Percentiles rank a stretch among this genome's conserved stretches.
Conservation (phyloP, 2,329 filamentous ascomycete genomes). For the Rutstroemia sp. region DNA sequence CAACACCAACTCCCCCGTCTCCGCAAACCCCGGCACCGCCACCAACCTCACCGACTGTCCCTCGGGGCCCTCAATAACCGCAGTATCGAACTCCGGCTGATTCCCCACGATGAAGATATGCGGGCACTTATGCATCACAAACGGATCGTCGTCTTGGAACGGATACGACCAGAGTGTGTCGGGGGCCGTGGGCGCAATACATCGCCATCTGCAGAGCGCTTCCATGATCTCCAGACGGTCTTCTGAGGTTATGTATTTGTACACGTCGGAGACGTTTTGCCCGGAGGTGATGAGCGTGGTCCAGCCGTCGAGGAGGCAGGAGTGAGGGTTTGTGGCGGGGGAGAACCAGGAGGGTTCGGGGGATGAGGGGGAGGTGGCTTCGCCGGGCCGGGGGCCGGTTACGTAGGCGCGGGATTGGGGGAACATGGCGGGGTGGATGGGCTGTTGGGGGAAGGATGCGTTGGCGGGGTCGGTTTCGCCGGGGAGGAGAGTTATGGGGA, state of each 20-base stretch:
- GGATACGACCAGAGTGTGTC: constrained; percentile 97
- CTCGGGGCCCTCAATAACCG: constrained; percentile 56
- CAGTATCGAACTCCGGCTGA: constrained; percentile 71
- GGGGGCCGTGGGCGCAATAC: constrained; percentile 85
- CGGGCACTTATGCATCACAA: constrained; percentile 77
- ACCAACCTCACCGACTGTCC: constrained; percentile 70
- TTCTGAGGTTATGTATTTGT: constrained; percentile 78
- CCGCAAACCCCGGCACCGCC: constrained; percentile 73
- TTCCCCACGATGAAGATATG: constrained; percentile 89
- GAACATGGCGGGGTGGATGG: constrained; percentile 89
- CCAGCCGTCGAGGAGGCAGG: constrained; percentile 86
- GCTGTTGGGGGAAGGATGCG: constrained; percentile 82
- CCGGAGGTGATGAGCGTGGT: constrained; percentile 79
- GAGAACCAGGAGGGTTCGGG: constrained; percentile 69
- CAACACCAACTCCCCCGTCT: constrained; percentile 72
- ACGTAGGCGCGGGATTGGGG: constrained; percentile 62
- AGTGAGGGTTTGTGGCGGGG: constrained; percentile 86
- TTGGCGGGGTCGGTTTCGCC: constrained; percentile 83
- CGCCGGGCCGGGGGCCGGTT: constrained; percentile 34
- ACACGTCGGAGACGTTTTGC: constrained; percentile 89
- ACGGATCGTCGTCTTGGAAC: constrained; percentile 88
- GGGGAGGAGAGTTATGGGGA: constrained; percentile 84
- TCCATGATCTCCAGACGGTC: constrained; percentile 87
- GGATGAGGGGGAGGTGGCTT: constrained; percentile 24
- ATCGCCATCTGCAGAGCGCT: constrained; percentile 85